These are phyloP conservation scores for Cladobotryum mycophilum DNA, from an alignment of 2,329 filamentous ascomycete genomes.

Conservation along the genomic window DNA sequence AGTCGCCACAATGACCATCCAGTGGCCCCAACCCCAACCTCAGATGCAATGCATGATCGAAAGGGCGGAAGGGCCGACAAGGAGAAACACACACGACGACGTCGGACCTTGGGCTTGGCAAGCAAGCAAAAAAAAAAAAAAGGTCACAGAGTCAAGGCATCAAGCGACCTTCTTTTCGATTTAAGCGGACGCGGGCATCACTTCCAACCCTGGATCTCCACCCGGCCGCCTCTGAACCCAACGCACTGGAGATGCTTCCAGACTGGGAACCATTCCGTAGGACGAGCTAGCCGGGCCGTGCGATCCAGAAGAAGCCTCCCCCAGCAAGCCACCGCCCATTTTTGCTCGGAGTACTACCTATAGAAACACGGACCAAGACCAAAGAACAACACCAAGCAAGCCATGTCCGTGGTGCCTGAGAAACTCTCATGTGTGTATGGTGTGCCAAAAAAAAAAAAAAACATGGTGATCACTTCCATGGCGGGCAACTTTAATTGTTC, in stretches of 20 bases:
- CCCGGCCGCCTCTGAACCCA: not conserved
- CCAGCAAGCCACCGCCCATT: constrained; percentile 6
- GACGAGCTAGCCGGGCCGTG: constrained; percentile 7
- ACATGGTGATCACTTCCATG: too few species aligned
- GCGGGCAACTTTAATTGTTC: too few species aligned
- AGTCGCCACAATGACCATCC: too few species aligned
- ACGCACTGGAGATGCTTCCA: constrained; percentile 10
- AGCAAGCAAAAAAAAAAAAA: not conserved
- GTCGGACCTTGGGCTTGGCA: too few species aligned
- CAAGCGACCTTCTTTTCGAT: not conserved
- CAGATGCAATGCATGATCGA: too few species aligned
- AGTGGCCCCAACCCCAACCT: too few species aligned
- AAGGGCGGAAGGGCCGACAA: constrained; percentile 10
- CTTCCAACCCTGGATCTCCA: constrained; percentile 1
- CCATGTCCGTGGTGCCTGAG: too few species aligned
- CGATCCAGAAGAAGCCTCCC: not conserved
- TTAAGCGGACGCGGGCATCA: not conserved
- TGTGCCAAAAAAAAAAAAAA: too few species aligned
- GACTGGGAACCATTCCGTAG: constrained; percentile 10
- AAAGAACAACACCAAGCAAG: not conserved
- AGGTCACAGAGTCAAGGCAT: not conserved
- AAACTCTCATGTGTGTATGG: too few species aligned
- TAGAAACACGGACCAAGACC: not conserved
- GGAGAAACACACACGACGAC: constrained; percentile 6
- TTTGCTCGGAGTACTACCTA: constrained; percentile 3